Evolutionary conservation across 331 rosid species (phyloP), one percentile per base, ranked within the genome.

Genomic region (Quercus phellos): DNA sequence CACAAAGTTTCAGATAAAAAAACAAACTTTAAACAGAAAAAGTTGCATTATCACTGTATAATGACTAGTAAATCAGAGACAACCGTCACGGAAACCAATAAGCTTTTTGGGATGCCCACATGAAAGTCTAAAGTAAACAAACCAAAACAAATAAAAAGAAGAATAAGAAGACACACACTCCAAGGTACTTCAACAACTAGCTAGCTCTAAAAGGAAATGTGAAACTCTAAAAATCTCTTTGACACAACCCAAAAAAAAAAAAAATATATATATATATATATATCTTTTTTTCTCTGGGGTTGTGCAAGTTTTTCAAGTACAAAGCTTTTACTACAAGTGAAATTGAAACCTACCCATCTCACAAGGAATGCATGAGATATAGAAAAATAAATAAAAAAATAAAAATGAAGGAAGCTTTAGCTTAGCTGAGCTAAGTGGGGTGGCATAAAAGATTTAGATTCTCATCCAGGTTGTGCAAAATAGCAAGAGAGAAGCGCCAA

Each of bases 141-240:
- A 46, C 53, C 53, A 46, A 46, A 46, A 12, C 14, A 13, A 46
- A 3, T 2, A 3, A 46, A 46, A 46, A 46, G 50, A 27, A 24
- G 58, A 24, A 76, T 82, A 82, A 86, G 76, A 79, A 43, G 75
- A 79, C 91, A 43, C 90, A 83, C 86, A 89, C 83, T 87, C 78
- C 93, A 63, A 88, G 86, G 81, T 71, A 79, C 84, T 85, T 86
- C 80, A 86, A 61, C 86, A 30, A 72, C 51, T 51, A 30, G 75
- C 70, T 76, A 21, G 17, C 9, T 60, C 66, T 64, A 64, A 74
- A 84, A 80, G 81, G 74, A 61, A 78, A 75, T 72, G 85, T 82
- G 51, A 79, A 83, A 80, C 68, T 68, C 76, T 78, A 78, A 50
- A 34, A 38, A 38, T 7, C 11, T 7, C 46, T 38, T 8, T 38